These are phyloP conservation scores for Microsporum audouinii DNA, from an alignment of 2,329 filamentous ascomycete species.

Conservation along the genomic window DNA sequence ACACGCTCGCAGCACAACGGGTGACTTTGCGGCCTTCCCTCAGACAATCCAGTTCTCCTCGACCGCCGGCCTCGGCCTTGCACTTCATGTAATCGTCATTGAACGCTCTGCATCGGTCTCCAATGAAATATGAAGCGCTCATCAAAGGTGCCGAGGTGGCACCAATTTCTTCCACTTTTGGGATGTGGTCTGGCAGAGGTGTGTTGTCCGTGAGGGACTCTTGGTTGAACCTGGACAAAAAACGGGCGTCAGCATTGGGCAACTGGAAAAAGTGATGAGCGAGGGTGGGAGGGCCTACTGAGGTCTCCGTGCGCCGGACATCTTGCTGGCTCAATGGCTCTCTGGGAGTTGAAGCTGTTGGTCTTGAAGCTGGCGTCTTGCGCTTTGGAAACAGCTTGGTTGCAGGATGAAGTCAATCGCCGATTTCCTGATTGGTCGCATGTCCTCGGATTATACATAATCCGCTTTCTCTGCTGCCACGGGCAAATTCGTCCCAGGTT, in stretches of 20 bases:
- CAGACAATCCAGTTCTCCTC: slow-evolving; percentile 87
- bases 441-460: neutral
- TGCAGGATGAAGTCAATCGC: neutral
- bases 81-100: slow-evolving; percentile 99
- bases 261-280: neutral
- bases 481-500: no score
- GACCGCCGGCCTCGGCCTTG: slow-evolving; percentile 86
- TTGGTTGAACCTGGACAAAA: slow-evolving; percentile 72
- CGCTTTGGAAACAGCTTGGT: neutral
- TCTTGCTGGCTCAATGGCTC: slow-evolving; percentile 13
- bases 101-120: slow-evolving; percentile 83
- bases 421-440: neutral
- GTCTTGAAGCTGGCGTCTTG: slow-evolving; percentile 1
- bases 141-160: slow-evolving; percentile 84
- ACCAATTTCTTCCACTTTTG: slow-evolving; percentile 86
- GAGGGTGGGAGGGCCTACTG: slow-evolving; percentile 9
- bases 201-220: slow-evolving; percentile 89
- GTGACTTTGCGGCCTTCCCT: slow-evolving; percentile 95
- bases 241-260: slow-evolving; percentile 1
- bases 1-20: slow-evolving; percentile 92
- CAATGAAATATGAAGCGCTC: slow-evolving; percentile 92
- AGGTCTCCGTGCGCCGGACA: slow-evolving; percentile 13
- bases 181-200: slow-evolving; percentile 82
- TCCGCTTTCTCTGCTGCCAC: neutral
- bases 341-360: neutral